phyloP scores from a whole-genome alignment of 352 stramenopile species.

The Peronospora destructor region DNA sequence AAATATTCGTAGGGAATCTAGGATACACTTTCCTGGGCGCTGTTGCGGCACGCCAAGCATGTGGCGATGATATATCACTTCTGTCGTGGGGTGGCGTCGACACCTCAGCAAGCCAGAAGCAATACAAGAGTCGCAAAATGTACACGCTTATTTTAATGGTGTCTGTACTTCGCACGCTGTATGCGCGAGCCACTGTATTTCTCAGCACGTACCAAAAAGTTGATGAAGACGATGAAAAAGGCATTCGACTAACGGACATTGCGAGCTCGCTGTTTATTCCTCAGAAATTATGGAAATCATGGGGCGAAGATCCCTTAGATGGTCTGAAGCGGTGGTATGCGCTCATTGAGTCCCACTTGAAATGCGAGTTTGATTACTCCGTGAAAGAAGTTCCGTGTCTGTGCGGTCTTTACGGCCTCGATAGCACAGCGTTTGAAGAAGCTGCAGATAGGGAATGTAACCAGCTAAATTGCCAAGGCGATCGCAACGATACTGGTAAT shows the following conservation, averaged over 20 bases:
- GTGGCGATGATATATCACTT: constrained; percentile 27
- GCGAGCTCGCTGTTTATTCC: constrained; percentile 73
- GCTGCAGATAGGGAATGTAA: constrained; percentile 15
- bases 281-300: constrained; percentile 66
- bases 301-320: constrained; percentile 56
- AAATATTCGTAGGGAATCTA: constrained; percentile 39
- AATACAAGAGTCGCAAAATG: constrained; percentile 70
- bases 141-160: constrained; percentile 81
- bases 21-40: constrained; percentile 64
- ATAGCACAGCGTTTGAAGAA: constrained; percentile 40
- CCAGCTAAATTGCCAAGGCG: constrained; percentile 4
- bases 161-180: constrained; percentile 66
- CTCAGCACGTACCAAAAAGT: constrained; percentile 34
- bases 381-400: constrained; percentile 62
- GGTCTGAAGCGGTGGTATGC: constrained; percentile 70
- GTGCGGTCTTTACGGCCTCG: constrained; percentile 66
- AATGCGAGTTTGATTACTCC: constrained; percentile 75
- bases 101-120: constrained; percentile 24
- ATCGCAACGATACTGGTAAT: constrained; percentile 1
- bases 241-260: constrained; percentile 43
- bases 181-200: constrained; percentile 57
- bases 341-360: constrained; percentile 76
- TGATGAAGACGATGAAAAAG: constrained; percentile 16
- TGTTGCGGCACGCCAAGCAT: constrained; percentile 23
- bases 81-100: constrained; percentile 32